Evolutionary conservation across 768 basidiomycete genomes (phyloP).

Genomic region (Coprinopsis cinerea): DNA sequence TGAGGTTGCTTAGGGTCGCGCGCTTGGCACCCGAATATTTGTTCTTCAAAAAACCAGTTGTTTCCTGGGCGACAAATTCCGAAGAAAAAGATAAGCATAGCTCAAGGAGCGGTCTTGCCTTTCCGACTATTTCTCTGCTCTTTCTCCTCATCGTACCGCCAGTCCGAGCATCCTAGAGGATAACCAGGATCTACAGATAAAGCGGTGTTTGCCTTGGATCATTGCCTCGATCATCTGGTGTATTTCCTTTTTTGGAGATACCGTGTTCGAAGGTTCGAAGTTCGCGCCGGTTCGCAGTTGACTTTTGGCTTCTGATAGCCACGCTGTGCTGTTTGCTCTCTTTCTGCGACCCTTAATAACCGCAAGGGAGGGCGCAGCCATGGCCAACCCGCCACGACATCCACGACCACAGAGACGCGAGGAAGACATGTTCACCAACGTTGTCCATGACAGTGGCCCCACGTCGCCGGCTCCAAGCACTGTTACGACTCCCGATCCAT

Average conservation of each 20-base stretch:
- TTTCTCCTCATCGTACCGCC: neutral
- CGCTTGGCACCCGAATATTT: too few species aligned
- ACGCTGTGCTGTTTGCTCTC: neutral
- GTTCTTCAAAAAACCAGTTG: neutral
- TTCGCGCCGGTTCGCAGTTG: too few species aligned
- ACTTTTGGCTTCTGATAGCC: neutral
- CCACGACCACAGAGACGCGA: neutral
- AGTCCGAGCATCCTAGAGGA: too few species aligned
- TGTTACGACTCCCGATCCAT: neutral
- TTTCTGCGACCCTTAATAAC: neutral
- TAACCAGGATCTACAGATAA: too few species aligned
- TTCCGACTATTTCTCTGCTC: neutral
- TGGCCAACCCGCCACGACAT: neutral
- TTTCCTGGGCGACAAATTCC: conserved; percentile 8
- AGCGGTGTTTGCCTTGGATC: too few species aligned
- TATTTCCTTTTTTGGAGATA: neutral
- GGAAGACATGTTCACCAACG: neutral
- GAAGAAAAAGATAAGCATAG: neutral
- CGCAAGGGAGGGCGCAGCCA: neutral
- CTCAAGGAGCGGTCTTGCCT: too few species aligned
- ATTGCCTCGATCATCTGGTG: neutral
- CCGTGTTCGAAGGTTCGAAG: neutral
- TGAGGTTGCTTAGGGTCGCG: too few species aligned
- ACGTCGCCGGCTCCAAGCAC: neutral
- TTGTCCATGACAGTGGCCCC: neutral